These are phyloP conservation scores for Fragilaria crotonensis DNA, from an alignment of 108 stramenopile genomes.

Conservation along the genomic window DNA sequence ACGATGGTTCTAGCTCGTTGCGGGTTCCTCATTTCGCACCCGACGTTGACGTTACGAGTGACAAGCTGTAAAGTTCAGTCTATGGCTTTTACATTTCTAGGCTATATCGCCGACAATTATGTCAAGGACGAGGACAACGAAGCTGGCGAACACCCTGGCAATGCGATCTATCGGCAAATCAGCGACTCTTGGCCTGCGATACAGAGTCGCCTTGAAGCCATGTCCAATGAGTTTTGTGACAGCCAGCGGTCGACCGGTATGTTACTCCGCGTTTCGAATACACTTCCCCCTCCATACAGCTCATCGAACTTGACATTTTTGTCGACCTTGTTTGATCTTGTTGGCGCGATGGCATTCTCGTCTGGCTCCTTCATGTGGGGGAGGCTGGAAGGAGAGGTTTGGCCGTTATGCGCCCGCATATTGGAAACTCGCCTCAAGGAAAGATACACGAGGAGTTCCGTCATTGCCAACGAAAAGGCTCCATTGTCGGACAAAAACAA, in stretches of 20 bases:
- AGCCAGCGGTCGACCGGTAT: not conserved
- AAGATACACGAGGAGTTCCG: not conserved
- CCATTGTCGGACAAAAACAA: not conserved
- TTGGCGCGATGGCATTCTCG: not conserved
- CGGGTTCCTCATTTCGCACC: constrained; percentile 24
- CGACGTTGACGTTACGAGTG: constrained; percentile 32
- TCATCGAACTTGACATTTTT: not conserved
- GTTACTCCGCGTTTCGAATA: not conserved
- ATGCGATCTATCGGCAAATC: constrained; percentile 5
- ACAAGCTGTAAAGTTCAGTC: constrained; percentile 23
- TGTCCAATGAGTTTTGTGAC: not conserved
- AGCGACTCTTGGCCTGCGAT: constrained; percentile 38
- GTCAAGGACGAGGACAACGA: not conserved
- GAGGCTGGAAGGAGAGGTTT: not conserved
- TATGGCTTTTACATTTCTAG: constrained; percentile 26
- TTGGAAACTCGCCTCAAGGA: not conserved
- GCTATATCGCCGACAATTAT: constrained; percentile 15
- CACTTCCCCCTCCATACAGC: not conserved
- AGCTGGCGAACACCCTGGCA: not conserved
- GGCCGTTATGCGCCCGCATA: not conserved
- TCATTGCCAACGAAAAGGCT: not conserved
- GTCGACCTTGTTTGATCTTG: constrained; percentile 2
- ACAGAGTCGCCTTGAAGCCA: constrained; percentile 12
- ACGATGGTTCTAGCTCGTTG: constrained; percentile 21
- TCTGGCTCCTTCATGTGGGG: constrained; percentile 32